Conservation (phyloP, 2,329 filamentous ascomycete species). For the Phyllosticta paracitricarpa region DNA sequence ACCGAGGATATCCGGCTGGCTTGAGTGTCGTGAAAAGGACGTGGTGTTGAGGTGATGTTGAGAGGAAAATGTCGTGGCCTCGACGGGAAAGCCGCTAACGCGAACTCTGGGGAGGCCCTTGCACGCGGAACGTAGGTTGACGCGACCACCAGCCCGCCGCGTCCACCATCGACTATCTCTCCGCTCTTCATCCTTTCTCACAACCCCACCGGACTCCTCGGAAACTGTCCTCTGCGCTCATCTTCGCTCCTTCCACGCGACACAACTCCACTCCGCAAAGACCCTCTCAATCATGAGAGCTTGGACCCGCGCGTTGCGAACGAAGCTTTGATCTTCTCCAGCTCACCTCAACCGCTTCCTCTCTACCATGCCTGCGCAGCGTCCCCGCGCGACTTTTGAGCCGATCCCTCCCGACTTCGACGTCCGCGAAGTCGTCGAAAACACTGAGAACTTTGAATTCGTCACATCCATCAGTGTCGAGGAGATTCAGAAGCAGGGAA, state of each 20-base stretch:
- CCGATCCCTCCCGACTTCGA: slow-evolving; percentile 82
- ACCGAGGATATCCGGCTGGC: neutral
- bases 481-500: slow-evolving; percentile 66
- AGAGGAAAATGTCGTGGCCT: neutral
- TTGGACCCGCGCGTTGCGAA: neutral
- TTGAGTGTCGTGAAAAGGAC: neutral
- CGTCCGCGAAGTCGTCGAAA: slow-evolving; percentile 62
- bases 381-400: slow-evolving; percentile 82
- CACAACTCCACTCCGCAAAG: neutral
- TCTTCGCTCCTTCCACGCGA: neutral
- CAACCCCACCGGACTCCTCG: neutral
- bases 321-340: neutral
- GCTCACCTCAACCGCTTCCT: neutral
- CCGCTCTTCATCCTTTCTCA: neutral
- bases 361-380: slow-evolving; percentile 60
- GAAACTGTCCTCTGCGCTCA: too few relatives aligned
- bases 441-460: slow-evolving; percentile 76
- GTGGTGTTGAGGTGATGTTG: neutral
- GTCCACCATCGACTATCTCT: neutral
- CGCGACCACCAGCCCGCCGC: neutral
- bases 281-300: neutral
- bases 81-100: neutral
- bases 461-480: slow-evolving; percentile 69
- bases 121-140: neutral
- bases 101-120: neutral